Percentiles rank a stretch among this genome's conserved stretches.
phyloP scores from a whole-genome alignment of 345 rosid genomes.

The Passiflora organensis region DNA sequence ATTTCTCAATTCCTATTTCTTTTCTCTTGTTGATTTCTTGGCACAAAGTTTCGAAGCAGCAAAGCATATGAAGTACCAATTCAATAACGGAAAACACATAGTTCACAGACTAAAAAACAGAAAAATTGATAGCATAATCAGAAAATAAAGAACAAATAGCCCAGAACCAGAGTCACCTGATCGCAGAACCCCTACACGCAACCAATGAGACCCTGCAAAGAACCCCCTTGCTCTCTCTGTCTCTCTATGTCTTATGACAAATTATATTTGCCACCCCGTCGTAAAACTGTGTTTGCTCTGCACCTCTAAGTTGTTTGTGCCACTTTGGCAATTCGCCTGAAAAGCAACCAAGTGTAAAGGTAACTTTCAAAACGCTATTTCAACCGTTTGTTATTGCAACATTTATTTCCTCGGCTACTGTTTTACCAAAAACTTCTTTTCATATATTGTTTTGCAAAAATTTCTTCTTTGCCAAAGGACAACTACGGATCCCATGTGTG shows the following conservation, averaged over 20 bases:
- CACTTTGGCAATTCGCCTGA: no score
- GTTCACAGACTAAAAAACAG: not conserved
- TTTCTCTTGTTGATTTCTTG: no score
- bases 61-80: no score
- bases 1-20: no score
- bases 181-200: not conserved
- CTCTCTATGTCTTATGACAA: not conserved
- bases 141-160: not conserved
- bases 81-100: not conserved
- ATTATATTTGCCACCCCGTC: not conserved
- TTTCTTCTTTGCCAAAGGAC: no score
- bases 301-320: not conserved
- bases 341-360: not conserved
- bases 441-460: no score
- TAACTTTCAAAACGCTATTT: no score
- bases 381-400: no score
- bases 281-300: not conserved
- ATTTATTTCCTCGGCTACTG: no score
- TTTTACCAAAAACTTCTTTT: no score
- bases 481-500: no score
- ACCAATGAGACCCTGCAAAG: not conserved
- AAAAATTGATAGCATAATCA: not conserved
- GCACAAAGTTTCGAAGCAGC: no score
- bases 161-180: not conserved
- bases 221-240: slow-evolving; percentile 1